Evolutionary conservation across 108 stramenopile species (phyloP).

Genomic region (Aurantiochytrium sp.): DNA sequence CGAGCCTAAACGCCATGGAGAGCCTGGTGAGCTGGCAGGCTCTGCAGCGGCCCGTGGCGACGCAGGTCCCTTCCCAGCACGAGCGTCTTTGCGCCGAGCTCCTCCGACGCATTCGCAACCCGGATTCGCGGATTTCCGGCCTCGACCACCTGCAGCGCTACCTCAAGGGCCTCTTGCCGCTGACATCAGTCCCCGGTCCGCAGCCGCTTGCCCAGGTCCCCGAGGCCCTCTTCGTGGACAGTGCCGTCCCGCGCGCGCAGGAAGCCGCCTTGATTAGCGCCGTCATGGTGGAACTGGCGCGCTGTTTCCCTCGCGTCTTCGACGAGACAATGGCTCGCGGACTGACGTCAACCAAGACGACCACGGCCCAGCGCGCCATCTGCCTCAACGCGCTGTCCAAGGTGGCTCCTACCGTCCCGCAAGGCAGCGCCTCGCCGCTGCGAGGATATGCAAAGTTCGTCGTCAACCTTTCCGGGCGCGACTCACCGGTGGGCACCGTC

Average conservation of each 20-base stretch:
- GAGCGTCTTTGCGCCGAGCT: not conserved
- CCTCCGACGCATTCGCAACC: not conserved
- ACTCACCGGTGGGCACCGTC: not conserved
- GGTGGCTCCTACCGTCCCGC: not conserved
- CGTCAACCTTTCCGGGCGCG: not conserved
- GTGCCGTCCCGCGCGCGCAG: not conserved
- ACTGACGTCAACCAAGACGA: not conserved
- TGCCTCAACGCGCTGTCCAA: not conserved
- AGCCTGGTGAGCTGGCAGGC: not conserved
- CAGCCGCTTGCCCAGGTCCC: not conserved
- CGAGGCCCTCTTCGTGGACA: not conserved
- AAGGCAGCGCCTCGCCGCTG: not conserved
- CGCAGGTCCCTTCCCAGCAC: not conserved
- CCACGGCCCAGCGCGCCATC: constrained; percentile 6
- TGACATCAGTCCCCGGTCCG: not conserved
- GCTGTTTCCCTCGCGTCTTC: not conserved
- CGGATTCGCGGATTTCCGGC: not conserved
- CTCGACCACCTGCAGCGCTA: constrained; percentile 25
- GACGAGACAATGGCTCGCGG: not conserved
- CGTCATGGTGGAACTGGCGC: not conserved
- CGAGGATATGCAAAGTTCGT: not conserved
- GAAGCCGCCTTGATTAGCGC: not conserved
- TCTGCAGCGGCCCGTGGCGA: no score
- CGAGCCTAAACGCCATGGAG: not conserved
- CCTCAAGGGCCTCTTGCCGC: not conserved